These are phyloP conservation scores for Arachnopeziza araneosa DNA, from an alignment of 2,329 filamentous ascomycete species.

Conservation along the genomic window DNA sequence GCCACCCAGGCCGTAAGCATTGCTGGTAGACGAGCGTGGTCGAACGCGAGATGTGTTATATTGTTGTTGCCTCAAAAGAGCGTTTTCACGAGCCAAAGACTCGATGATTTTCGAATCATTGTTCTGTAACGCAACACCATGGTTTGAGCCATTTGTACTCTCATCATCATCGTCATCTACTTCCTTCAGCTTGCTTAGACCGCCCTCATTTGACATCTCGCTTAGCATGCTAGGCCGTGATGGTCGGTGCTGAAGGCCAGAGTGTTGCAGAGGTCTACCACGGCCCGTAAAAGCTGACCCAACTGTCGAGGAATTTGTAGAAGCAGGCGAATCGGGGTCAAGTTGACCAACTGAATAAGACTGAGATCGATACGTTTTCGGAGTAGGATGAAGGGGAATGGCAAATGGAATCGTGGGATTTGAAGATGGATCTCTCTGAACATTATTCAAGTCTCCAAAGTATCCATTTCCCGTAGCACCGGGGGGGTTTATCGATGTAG, in stretches of 20 bases:
- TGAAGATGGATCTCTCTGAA: conserved; percentile 46
- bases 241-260: conserved; percentile 72
- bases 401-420: conserved; percentile 74
- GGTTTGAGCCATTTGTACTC: conserved; percentile 50
- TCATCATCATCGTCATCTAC: conserved; percentile 61
- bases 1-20: conserved; percentile 47
- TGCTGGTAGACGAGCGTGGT: conserved; percentile 51
- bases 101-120: conserved; percentile 58
- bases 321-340: conserved; percentile 54
- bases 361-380: conserved; percentile 90
- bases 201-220: conserved; percentile 61
- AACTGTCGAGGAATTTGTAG: conserved; percentile 18
- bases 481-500: conserved; percentile 53
- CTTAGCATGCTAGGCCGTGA: conserved; percentile 74
- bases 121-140: conserved; percentile 48
- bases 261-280: conserved; percentile 45
- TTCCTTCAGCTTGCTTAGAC: conserved; percentile 64
- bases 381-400: conserved; percentile 82
- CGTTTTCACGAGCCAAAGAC: conserved; percentile 56
- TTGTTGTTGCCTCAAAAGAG: conserved; percentile 53
- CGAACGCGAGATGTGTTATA: conserved; percentile 50
- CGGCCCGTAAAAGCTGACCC: conserved; percentile 22
- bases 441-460: conserved; percentile 44
- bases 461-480: conserved; percentile 33
- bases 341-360: conserved; percentile 94